These are phyloP conservation scores for Myochromella boudieri DNA, from an alignment of 768 basidiomycete species.

Conservation along the genomic window DNA sequence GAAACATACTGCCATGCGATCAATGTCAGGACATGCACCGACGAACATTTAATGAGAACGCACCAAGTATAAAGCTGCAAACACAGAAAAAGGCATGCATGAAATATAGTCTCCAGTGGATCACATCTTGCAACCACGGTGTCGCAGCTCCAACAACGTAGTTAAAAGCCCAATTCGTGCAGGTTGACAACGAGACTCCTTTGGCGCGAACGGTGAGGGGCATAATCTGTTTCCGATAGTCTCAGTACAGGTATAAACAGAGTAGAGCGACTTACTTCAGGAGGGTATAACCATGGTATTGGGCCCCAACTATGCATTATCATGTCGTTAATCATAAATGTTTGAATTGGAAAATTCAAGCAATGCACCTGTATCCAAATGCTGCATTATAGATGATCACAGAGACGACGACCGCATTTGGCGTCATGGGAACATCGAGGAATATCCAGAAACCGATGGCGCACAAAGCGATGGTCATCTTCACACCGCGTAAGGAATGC, in stretches of 20 bases:
- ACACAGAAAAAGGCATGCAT: constrained; percentile 96
- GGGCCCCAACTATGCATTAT: constrained; percentile 71
- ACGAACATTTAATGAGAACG: background rate
- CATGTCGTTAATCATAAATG: constrained; percentile 1
- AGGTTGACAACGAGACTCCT: constrained; percentile 91
- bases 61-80: constrained; percentile 80
- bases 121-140: constrained; percentile 84
- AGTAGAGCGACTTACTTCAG: constrained; percentile 50
- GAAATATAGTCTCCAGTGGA: constrained; percentile 89
- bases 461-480: constrained; percentile 82
- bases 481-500: background rate
- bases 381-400: constrained; percentile 93
- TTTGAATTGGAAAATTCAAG: background rate
- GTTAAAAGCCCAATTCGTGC: constrained; percentile 88
- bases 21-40: background rate
- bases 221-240: constrained; percentile 62
- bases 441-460: constrained; percentile 93
- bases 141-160: constrained; percentile 88
- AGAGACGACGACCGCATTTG: constrained; percentile 83
- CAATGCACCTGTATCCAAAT: constrained; percentile 75
- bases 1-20: constrained; percentile 61
- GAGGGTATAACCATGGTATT: constrained; percentile 84
- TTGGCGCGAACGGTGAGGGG: constrained; percentile 87
- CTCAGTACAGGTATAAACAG: constrained; percentile 6
- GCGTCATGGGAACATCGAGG: constrained; percentile 82